A percentile compares a stretch with the other conserved stretches of the same genome.
phyloP scores from a whole-genome alignment of 2,329 filamentous ascomycete genomes.

The Cadophora sp. region DNA sequence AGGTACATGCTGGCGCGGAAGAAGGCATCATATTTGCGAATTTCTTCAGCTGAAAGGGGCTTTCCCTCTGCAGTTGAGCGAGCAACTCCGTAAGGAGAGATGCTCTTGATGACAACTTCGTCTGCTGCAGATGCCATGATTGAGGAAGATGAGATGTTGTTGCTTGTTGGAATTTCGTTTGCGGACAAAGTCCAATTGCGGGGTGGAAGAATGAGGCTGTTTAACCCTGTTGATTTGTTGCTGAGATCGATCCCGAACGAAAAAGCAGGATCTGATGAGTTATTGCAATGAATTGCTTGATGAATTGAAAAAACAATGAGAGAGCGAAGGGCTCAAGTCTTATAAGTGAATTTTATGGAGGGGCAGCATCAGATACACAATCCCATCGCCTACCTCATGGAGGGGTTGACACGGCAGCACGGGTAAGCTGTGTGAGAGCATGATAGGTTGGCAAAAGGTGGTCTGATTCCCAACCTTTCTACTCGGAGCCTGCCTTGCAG shows the following conservation, averaged over 20 bases:
- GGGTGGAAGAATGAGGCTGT: conserved; percentile 10
- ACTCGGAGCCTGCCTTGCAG: conserved; percentile 11
- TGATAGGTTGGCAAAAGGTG: conserved; percentile 27
- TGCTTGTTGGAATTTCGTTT: conserved; percentile 12
- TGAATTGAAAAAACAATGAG: conserved; percentile 15
- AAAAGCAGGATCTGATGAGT: conserved; percentile 7
- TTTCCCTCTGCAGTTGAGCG: conserved; percentile 67
- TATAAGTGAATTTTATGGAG: conserved; percentile 27
- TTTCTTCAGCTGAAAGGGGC: conserved; percentile 69
- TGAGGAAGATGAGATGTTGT: conserved; percentile 11
- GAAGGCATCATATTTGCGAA: conserved; percentile 73
- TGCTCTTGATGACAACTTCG: conserved; percentile 56
- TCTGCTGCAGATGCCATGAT: conserved; percentile 39
- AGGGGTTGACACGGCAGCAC: conserved; percentile 29
- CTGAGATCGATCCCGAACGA: conserved; percentile 12
- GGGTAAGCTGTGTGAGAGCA: conserved; percentile 22
- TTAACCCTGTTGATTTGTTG: conserved; percentile 4
- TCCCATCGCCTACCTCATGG: conserved; percentile 2
- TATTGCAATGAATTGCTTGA: conserved; percentile 23
- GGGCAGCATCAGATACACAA: conserved; percentile 14
- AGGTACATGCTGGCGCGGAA: conserved; percentile 79
- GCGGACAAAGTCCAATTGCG: conserved; percentile 5
- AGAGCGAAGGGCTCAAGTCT: conserved; percentile 21
- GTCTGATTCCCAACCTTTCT: conserved; percentile 25
- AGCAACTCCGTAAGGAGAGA: conserved; percentile 69